Evolutionary conservation across 2,329 filamentous ascomycete species (phyloP), one percentile per base, ranked within the genome.

Genomic region (Colletotrichum destructivum): DNA sequence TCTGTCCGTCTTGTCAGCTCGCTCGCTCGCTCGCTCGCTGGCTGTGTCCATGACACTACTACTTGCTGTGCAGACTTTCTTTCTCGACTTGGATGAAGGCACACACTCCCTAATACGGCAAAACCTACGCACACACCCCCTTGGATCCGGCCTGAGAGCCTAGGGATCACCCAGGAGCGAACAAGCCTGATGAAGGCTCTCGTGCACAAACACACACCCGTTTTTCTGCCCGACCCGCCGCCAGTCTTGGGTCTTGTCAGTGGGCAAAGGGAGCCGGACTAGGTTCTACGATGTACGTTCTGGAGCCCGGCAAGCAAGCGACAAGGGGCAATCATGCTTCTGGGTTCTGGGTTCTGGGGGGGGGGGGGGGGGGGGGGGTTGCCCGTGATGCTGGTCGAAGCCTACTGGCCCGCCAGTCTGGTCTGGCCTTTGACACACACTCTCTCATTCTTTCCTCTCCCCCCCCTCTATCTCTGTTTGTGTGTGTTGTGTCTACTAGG

Each of bases 81-180:
- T 31, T 31, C 31, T 31, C 7, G 31, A 31, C 6, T 31, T 31
- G 31, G 31, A 9, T 31, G 31, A 8, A 31, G 44, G 21, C 51
- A 16, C 65, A 47, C 65, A 62, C 66, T 55, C 67, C 55, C 62
- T 55, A 47, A 38, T 52, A 57, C 46, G 47, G 67, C 62, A 46
- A 66, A 51, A 57, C 61, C 46, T 71, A 54, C 38, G 57, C 46
- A 61, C 68, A 71, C 68, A 67, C 63, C 42, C 63, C 69, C 51
- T 52, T 15, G 18, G 23, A 40, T 40, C 46, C 55, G 40, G 52
- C 16, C 64, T 63, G 40, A 31, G 55, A 61, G 64, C 16, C 56
- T 52, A 57, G 57, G 16, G 21, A 42, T 11, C 46, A 40, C 15
- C 44, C 21, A 44, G 35, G 35, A n/a, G 40, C 31, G 38, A 44